Percentiles rank a stretch among this genome's conserved stretches.
Conservation (phyloP, 2,329 filamentous ascomycete genomes). For the Fusarium chuoi region DNA sequence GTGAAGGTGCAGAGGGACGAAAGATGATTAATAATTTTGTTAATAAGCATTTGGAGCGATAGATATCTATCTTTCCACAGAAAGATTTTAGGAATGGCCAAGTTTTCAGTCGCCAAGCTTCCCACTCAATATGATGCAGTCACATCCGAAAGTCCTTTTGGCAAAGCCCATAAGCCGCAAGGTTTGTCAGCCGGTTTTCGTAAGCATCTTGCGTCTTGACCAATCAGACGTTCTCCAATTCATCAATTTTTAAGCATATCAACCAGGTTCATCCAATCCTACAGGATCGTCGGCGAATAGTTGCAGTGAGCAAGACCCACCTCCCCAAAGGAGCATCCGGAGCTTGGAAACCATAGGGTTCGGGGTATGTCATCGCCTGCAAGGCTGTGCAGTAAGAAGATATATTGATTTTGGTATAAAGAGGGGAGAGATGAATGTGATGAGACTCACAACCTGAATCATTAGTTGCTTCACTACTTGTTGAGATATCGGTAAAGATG, state of each 20-base stretch:
- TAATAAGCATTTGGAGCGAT: background rate
- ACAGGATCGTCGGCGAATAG: background rate
- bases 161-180: background rate
- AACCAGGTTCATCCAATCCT: background rate
- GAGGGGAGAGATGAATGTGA: fast-evolving
- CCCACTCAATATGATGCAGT: background rate
- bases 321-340: slow-evolving; percentile 18
- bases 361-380: background rate
- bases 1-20: background rate
- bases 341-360: background rate
- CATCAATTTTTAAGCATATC: background rate
- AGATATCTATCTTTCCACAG: background rate
- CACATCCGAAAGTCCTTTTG: background rate
- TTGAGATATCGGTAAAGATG: background rate
- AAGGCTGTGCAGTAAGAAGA: background rate
- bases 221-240: background rate
- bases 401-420: background rate
- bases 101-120: background rate
- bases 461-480: fast-evolving
- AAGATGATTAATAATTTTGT: background rate
- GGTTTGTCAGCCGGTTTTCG: background rate
- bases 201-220: background rate
- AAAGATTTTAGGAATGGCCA: background rate
- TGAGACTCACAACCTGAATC: fast-evolving
- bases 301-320: background rate